phyloP scores from a whole-genome alignment of 768 basidiomycete species.

The Cubamyces sp. region DNA sequence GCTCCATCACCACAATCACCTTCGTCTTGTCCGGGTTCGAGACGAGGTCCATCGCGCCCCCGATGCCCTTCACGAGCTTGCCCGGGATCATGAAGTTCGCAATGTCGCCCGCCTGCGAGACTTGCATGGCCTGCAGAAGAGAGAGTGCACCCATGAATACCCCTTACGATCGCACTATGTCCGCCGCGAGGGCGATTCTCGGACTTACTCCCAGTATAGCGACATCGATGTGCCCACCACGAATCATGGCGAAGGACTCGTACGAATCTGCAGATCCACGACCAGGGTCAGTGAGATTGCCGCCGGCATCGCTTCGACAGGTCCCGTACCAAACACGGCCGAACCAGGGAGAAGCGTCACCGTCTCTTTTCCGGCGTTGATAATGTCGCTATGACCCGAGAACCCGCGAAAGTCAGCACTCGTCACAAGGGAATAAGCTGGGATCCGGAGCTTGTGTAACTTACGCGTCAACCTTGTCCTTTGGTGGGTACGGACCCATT shows the following conservation, averaged over 20 bases:
- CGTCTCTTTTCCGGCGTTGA: slow-evolving; percentile 95
- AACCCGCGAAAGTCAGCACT: slow-evolving; percentile 8
- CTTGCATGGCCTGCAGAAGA: slow-evolving; percentile 84
- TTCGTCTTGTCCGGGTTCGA: slow-evolving; percentile 96
- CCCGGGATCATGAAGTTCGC: slow-evolving; percentile 99
- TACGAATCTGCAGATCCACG: slow-evolving; percentile 66
- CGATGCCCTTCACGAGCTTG: slow-evolving; percentile 91
- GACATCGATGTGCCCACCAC: slow-evolving; percentile 93
- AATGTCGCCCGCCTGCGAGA: slow-evolving; percentile 89
- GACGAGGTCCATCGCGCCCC: slow-evolving; percentile 95
- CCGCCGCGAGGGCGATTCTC: slow-evolving; percentile 9
- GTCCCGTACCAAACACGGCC: slow-evolving; percentile 76
- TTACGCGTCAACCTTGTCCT: slow-evolving; percentile 79
- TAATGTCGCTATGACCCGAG: slow-evolving; percentile 65
- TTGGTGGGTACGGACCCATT: slow-evolving; percentile 88
- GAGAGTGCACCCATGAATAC: too few relatives aligned
- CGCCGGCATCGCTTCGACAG: slow-evolving; percentile 12
- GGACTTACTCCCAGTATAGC: slow-evolving; percentile 85
- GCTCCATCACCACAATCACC: slow-evolving; percentile 89
- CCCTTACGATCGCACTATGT: slow-evolving; percentile 16
- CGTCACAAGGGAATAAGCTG: background rate
- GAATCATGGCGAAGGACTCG: slow-evolving; percentile 97
- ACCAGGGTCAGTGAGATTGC: background rate
- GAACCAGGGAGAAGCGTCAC: slow-evolving; percentile 92
- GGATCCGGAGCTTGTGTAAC: slow-evolving; percentile 32